A percentile compares a stretch with the other conserved stretches of the same genome.
Evolutionary conservation across 805 yeast species (phyloP).

Genomic region (Cephaloascus fragrans): DNA sequence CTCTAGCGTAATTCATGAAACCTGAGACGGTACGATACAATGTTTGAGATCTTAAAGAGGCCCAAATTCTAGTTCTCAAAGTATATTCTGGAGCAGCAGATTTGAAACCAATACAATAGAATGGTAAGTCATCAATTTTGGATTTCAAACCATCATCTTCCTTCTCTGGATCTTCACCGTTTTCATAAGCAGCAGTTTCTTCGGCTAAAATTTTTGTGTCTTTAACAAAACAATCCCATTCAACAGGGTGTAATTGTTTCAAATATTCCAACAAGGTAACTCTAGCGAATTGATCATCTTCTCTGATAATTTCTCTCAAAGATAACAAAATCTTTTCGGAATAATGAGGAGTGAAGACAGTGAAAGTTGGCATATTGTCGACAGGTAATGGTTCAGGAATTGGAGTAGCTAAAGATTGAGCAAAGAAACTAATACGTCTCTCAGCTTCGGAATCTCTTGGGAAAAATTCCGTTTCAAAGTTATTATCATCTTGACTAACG

Average conservation of each 20-base stretch:
- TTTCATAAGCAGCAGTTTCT: slow-evolving; percentile 77
- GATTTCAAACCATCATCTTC: slow-evolving; percentile 62
- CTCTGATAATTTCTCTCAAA: slow-evolving; percentile 92
- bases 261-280: slow-evolving; percentile 89
- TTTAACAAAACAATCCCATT: slow-evolving; percentile 96
- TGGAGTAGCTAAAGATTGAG: slow-evolving; percentile 97
- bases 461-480: slow-evolving; percentile 93
- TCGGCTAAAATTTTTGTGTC: slow-evolving; percentile 94
- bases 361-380: slow-evolving; percentile 98
- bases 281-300: slow-evolving; percentile 93
- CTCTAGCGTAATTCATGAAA: slow-evolving; percentile 96
- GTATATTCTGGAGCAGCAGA: slow-evolving; percentile 96
- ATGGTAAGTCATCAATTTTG: slow-evolving; percentile 87
- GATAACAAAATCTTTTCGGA: slow-evolving; percentile 89
- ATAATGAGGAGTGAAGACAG: slow-evolving; percentile 94
- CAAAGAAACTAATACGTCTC: slow-evolving; percentile 98
- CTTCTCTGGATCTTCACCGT: slow-evolving; percentile 34
- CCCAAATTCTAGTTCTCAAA: slow-evolving; percentile 96
- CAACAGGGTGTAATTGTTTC: slow-evolving; percentile 91
- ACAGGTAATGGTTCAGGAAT: slow-evolving; percentile 98
- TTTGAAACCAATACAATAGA: slow-evolving; percentile 94
- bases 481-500: slow-evolving; percentile 93
- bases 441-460: slow-evolving; percentile 97
- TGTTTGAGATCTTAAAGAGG: slow-evolving; percentile 94
- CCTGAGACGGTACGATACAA: slow-evolving; percentile 95